These are phyloP conservation scores for Penicillium dipodomyicola DNA, from an alignment of 495 filamentous ascomycete species.

Conservation along the genomic window DNA sequence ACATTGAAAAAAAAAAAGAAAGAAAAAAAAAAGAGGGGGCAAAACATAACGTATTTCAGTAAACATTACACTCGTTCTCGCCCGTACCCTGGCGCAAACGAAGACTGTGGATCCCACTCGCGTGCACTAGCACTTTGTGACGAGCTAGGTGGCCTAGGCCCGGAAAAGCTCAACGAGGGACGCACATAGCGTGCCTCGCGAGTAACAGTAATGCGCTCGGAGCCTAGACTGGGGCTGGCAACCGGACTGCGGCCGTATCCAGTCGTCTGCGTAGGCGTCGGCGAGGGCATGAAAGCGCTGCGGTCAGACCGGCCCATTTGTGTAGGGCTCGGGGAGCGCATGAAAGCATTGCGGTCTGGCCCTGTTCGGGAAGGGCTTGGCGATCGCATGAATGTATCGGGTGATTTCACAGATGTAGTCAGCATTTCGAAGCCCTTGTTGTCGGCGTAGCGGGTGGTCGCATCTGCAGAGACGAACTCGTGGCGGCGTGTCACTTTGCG, in stretches of 20 bases:
- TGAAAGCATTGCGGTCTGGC: not conserved
- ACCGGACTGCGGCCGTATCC: conserved; percentile 19
- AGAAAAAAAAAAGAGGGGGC: not conserved
- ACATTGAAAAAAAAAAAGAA: not conserved
- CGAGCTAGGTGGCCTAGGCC: conserved; percentile 51
- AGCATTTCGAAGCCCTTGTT: conserved; percentile 83
- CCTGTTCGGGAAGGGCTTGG: conserved; percentile 35
- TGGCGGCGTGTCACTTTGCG: conserved; percentile 41
- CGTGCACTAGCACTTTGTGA: conserved; percentile 20
- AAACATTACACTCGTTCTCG: conserved; percentile 4
- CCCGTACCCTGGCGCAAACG: conserved; percentile 33
- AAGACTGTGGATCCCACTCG: conserved; percentile 42
- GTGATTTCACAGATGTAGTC: conserved; percentile 41
- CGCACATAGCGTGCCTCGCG: conserved; percentile 54
- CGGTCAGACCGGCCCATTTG: not conserved
- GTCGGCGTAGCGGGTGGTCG: conserved; percentile 60
- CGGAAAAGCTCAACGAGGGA: conserved; percentile 59
- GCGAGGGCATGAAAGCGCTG: not conserved
- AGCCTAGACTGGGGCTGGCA: conserved; percentile 29
- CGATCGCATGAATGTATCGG: conserved; percentile 45
- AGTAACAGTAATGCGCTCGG: conserved; percentile 40
- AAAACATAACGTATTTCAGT: conserved; percentile 4
- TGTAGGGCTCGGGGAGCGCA: not conserved
- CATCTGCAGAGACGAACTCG: conserved; percentile 90
- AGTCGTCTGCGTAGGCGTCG: not conserved